Evolutionary conservation across 2,329 filamentous ascomycete genomes (phyloP).

Genomic region (Verticillium longisporum): DNA sequence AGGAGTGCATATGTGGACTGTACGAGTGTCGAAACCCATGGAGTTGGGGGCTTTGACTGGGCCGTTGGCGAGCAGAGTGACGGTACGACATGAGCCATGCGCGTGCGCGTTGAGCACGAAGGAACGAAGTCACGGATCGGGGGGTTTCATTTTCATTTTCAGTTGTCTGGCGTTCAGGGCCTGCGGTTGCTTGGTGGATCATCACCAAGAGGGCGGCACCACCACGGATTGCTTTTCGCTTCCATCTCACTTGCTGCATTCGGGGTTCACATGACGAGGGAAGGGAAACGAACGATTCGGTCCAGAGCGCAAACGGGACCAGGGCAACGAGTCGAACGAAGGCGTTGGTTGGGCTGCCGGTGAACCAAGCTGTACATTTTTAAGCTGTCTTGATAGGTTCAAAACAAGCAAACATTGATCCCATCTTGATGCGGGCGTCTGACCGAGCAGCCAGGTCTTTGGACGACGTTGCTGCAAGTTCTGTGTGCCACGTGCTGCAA

Average conservation of each 20-base stretch:
- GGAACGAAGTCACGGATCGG: neutral
- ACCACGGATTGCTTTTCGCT: neutral
- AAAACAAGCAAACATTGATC: neutral
- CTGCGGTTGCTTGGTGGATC: neutral
- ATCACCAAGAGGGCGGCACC: neutral
- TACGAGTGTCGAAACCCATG: neutral
- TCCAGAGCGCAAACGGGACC: neutral
- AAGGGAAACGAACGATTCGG: neutral
- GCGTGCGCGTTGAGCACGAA: neutral
- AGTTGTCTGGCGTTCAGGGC: neutral
- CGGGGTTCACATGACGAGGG: neutral
- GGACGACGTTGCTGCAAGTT: neutral
- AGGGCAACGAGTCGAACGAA: neutral
- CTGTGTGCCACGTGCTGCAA: neutral
- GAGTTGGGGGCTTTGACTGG: neutral
- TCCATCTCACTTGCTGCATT: neutral
- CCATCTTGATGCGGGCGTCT: neutral
- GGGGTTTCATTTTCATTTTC: too few species aligned
- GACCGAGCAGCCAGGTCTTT: neutral
- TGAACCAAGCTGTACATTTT: neutral
- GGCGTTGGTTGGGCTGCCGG: neutral
- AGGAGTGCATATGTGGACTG: neutral
- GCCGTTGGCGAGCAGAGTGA: neutral
- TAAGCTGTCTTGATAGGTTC: neutral
- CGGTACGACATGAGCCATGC: too few species aligned